Evolutionary conservation across 1,284 basidiomycete genomes (phyloP), one percentile per base, ranked within the genome.

Genomic region (Tilletia caries): DNA sequence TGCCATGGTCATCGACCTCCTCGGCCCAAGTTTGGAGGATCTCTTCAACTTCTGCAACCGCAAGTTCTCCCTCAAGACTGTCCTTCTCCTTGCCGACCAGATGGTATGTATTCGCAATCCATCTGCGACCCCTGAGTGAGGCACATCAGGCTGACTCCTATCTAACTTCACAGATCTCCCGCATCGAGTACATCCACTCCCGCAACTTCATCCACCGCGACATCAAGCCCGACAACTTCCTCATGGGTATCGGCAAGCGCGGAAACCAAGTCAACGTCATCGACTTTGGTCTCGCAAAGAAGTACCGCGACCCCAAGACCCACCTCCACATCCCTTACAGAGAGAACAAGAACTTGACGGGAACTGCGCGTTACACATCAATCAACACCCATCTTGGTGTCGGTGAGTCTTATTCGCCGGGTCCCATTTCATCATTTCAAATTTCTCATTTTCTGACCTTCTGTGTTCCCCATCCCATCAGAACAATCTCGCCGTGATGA

Each of bases 11-110:
- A 87, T 99, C 78, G 96, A 99, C 86, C 90, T 98, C 69, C 89
- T 98, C 43, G 96, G 95, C 1, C 95, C 96, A 34, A 95, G 93
- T 64, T 90, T 98, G 66, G 96, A 99, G 85, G 96, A 99, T 81
- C 88, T 98, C 23, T 99, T 98, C 91, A 98, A 98, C 87, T 98
- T 98, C 83, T 98, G 96, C 88, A 95, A 95, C 87, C 91, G 95
- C 85, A 97, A 96, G 84, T 98, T 98, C 86, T 91, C 88, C 74
- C 88, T 99, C 80, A 98, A 98, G 88, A 98, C 96, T 0, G 95
- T 98, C 29, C 88, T 98, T 18, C 89, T 98, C 41, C 89, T 99
- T 64, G 95, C 96, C 70, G 95, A 98, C 84, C 96, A 98, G 86
- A 87, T 98, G 82, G 93, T 95, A 82, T 83, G 89, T 86, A 58